Base-by-base conservation (phyloP, 257 asterid species). In the Solanum megistacrolobum region DNA sequence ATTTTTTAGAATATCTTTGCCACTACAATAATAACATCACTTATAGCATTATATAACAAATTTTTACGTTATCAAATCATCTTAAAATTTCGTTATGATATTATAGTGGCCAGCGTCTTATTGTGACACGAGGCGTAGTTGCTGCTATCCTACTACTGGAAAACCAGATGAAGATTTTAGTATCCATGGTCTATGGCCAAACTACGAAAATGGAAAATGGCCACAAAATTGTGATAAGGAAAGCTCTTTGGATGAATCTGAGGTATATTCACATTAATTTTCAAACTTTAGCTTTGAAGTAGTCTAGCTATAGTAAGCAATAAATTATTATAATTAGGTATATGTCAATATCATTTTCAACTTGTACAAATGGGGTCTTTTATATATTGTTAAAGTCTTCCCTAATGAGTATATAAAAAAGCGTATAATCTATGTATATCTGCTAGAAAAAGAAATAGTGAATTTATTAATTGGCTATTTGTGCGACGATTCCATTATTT, bases 141-240 rank as follows among this genome's bases (percentile, higher is more conserved):
- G 99, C 38, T 95, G 99, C 87, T 93, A 92, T 86, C 98, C 99
- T 0, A 93, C 91, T 0, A 93, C 98, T 0, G 98, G 98, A 38
- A 94, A 92, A 39, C 98, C 98, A 0, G 92, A 84, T 0, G 95
- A 93, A 41, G 96, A 95, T 89, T 96, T 96, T 89, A 89, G 97
- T 75, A 93, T 96, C 48, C 99, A 96, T 86, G 99, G 99, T 25
- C 88, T 96, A 36, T 96, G 99, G 98, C 99, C 99, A 3, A 96
- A 96, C 87, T 93, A 91, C 82, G 62, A 92, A 12, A 87, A 83
- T 10, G 96, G 98, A 2, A 86, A 92, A 36, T 95, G 92, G 92
- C 99, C 99, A 9, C 92, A 94, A 27, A 91, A 93, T 73, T 96
- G 99, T 73, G 93, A 92, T 23, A 52, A 2, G 9, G 29, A 87